phyloP scores from a whole-genome alignment of 1,139 yeast species.

The Nakaseomyces sp. region DNA sequence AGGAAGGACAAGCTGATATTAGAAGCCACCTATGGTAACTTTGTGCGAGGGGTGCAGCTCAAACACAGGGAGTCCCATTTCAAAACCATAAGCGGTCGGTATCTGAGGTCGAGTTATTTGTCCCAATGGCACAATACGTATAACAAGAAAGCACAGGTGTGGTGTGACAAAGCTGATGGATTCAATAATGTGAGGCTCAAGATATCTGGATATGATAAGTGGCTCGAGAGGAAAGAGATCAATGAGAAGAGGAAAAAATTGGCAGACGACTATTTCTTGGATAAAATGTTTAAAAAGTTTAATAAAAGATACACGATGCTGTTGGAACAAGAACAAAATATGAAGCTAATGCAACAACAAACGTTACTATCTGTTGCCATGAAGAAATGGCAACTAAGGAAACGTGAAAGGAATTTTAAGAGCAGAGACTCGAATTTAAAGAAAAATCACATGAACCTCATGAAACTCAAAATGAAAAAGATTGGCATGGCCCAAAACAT shows the following conservation, averaged over 20 bases:
- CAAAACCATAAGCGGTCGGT: neutral
- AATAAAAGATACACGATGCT: neutral
- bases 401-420: neutral
- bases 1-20: neutral
- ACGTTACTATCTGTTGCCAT: neutral
- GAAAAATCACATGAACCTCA: neutral
- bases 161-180: constrained; percentile 1
- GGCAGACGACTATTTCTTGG: constrained; percentile 5
- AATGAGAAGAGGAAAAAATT: constrained; percentile 1
- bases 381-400: constrained; percentile 2
- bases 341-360: neutral
- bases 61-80: neutral
- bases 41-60: neutral
- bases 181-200: constrained; percentile 1
- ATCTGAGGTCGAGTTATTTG: neutral
- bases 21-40: neutral
- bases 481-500: neutral
- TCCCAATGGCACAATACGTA: neutral
- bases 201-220: constrained; percentile 5
- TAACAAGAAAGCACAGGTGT: neutral
- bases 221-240: constrained; percentile 3
- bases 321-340: neutral
- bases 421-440: neutral
- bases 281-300: constrained; percentile 3
- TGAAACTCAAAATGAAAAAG: neutral